Evolutionary conservation across 768 basidiomycete genomes (phyloP).

Genomic region (Calocybe gangraenosa): DNA sequence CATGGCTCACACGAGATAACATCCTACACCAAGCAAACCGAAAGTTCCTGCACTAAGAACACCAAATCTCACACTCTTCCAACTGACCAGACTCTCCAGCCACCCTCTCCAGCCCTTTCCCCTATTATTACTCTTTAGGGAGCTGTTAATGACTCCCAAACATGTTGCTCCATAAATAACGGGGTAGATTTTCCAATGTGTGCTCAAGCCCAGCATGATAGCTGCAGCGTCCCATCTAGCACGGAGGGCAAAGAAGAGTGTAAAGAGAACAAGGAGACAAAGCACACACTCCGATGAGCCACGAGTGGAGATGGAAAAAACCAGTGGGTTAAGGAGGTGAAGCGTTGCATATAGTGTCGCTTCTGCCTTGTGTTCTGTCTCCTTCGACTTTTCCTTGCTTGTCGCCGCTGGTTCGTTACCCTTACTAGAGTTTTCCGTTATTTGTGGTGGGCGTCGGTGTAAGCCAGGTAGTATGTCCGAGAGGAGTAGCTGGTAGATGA

Average conservation of each 20-base stretch:
- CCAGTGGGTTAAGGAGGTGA: constrained; percentile 91
- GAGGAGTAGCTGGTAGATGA: constrained; percentile 64
- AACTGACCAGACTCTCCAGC: constrained; percentile 41
- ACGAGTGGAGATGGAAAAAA: constrained; percentile 94
- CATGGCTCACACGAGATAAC: constrained; percentile 69
- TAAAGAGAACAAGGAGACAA: constrained; percentile 70
- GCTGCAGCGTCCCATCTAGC: constrained; percentile 64
- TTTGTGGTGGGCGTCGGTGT: not conserved
- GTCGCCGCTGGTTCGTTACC: not conserved
- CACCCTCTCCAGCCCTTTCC: constrained; percentile 22
- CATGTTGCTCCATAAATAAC: constrained; percentile 85
- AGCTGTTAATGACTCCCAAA: constrained; percentile 46
- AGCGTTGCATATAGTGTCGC: constrained; percentile 60
- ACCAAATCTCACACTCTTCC: constrained; percentile 57
- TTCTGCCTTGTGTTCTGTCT: constrained; percentile 3
- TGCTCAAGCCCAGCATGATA: constrained; percentile 70
- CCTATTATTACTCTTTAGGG: constrained; percentile 4
- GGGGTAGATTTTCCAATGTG: constrained; percentile 98
- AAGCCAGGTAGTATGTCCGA: constrained; percentile 39
- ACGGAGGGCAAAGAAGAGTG: constrained; percentile 57
- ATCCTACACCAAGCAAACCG: constrained; percentile 48
- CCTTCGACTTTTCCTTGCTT: not conserved
- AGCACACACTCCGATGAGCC: constrained; percentile 94
- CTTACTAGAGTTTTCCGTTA: constrained; percentile 4
- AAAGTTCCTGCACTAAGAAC: constrained; percentile 71